Evolutionary conservation across 2,329 filamentous ascomycete genomes (phyloP).

Genomic region (Ophiostoma perfectum): DNA sequence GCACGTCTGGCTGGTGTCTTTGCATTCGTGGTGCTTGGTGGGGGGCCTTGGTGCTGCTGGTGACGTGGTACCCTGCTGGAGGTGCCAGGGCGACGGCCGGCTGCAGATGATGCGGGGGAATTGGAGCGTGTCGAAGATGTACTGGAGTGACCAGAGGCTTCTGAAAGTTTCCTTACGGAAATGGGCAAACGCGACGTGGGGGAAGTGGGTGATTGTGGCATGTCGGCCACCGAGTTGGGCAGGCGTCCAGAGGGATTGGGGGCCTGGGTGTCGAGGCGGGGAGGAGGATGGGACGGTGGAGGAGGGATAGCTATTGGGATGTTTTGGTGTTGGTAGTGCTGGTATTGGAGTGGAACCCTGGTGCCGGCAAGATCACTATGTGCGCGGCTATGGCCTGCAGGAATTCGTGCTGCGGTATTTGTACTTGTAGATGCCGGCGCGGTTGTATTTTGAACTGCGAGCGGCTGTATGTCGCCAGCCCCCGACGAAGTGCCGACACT

Average conservation of each 20-base stretch:
- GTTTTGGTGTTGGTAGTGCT: constrained; percentile 12
- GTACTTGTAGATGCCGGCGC: not conserved
- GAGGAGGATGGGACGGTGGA: constrained; percentile 12
- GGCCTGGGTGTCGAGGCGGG: constrained; percentile 12
- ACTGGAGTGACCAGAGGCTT: constrained; percentile 44
- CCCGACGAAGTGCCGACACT: constrained; percentile 26
- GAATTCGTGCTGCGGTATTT: constrained; percentile 3
- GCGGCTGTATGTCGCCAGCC: not conserved
- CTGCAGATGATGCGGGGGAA: constrained; percentile 48
- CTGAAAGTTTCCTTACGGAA: constrained; percentile 38
- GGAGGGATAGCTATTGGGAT: not conserved
- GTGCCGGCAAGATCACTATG: constrained; percentile 54
- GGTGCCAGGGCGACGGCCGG: constrained; percentile 29
- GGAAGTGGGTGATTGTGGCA: constrained; percentile 29
- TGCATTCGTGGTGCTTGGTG: constrained; percentile 35
- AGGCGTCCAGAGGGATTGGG: not conserved
- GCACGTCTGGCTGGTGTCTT: constrained; percentile 38
- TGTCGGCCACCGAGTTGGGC: constrained; percentile 14
- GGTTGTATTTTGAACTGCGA: not conserved
- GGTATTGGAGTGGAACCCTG: constrained; percentile 13
- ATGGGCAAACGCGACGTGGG: constrained; percentile 37
- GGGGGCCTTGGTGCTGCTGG: constrained; percentile 36
- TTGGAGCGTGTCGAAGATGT: constrained; percentile 51
- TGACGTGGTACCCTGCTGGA: constrained; percentile 32
- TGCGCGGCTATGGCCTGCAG: constrained; percentile 41